Evolutionary conservation across 2,329 filamentous ascomycete species (phyloP).

Genomic region (Chalaropsis ovoidea): DNA sequence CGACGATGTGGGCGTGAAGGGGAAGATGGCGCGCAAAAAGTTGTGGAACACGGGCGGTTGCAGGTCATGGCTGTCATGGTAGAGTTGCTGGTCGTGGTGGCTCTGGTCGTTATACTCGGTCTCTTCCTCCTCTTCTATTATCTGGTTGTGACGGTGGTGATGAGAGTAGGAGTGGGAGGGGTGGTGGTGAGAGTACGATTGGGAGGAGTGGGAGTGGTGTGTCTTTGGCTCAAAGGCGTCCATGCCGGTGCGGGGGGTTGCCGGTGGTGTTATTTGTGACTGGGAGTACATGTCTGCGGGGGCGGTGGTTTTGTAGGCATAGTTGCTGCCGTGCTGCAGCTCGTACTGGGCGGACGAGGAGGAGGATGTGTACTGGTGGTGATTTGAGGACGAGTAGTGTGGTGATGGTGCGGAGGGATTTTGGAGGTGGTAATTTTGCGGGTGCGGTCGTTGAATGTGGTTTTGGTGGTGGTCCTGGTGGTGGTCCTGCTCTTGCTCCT

Average conservation of each 20-base stretch:
- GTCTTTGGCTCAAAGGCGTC: conserved; percentile 44
- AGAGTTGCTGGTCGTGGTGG: conserved; percentile 35
- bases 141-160: conserved; percentile 1
- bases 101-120: conserved; percentile 30
- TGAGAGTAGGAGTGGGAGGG: background rate
- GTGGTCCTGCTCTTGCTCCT: conserved; percentile 7
- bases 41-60: conserved; percentile 71
- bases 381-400: conserved; percentile 12
- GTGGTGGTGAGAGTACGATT: too few relatives aligned
- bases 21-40: conserved; percentile 88
- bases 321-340: background rate
- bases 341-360: conserved; percentile 25
- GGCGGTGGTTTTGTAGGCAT: conserved; percentile 27
- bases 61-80: conserved; percentile 26
- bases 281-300: conserved; percentile 37
- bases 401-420: conserved; percentile 1
- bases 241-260: conserved; percentile 59
- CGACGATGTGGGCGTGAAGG: conserved; percentile 70
- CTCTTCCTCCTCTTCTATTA: conserved; percentile 26
- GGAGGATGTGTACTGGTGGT: conserved; percentile 27
- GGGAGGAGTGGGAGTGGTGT: conserved; percentile 26
- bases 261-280: conserved; percentile 64
- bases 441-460: conserved; percentile 12
- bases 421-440: conserved; percentile 5
- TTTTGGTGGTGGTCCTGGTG: background rate